Conservation (phyloP, 2,329 filamentous ascomycete species). For the Talaromyces sp. region DNA sequence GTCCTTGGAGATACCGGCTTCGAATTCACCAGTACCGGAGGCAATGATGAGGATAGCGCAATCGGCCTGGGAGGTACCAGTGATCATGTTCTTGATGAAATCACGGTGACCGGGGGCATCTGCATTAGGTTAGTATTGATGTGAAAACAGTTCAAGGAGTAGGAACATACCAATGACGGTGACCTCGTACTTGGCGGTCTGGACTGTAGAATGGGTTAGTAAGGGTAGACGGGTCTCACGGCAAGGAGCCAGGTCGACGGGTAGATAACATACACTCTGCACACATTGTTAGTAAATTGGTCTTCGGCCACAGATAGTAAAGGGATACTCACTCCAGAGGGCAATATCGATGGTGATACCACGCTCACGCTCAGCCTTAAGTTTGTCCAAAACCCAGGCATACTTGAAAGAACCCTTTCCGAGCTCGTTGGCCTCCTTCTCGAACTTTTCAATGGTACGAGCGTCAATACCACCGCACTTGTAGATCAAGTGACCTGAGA, state of each 20-base stretch:
- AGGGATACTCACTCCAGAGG: constrained; percentile 71
- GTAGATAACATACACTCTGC: constrained; percentile 1
- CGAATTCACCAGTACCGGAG: constrained; percentile 99
- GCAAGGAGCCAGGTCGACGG: neutral
- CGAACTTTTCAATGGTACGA: constrained; percentile 99
- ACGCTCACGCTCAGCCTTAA: constrained; percentile 99
- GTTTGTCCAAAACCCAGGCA: constrained; percentile 99
- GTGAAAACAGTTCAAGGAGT: neutral
- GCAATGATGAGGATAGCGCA: constrained; percentile 99
- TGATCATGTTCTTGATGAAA: constrained; percentile 99
- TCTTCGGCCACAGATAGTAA: neutral
- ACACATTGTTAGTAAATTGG: neutral
- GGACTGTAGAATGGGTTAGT: constrained; percentile 56
- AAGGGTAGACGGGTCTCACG: neutral
- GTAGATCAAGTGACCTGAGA: constrained; percentile 91
- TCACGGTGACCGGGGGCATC: constrained; percentile 99
- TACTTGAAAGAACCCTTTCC: constrained; percentile 99
- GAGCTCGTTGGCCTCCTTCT: constrained; percentile 99
- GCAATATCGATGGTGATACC: constrained; percentile 99
- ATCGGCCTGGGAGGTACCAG: constrained; percentile 99
- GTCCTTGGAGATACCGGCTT: constrained; percentile 99
- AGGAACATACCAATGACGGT: constrained; percentile 80
- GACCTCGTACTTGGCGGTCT: constrained; percentile 96
- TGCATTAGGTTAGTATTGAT: constrained; percentile 29
- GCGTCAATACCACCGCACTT: constrained; percentile 99